Conservation (phyloP, 805 yeast species). For the Kodamaea nitidulidarum region DNA sequence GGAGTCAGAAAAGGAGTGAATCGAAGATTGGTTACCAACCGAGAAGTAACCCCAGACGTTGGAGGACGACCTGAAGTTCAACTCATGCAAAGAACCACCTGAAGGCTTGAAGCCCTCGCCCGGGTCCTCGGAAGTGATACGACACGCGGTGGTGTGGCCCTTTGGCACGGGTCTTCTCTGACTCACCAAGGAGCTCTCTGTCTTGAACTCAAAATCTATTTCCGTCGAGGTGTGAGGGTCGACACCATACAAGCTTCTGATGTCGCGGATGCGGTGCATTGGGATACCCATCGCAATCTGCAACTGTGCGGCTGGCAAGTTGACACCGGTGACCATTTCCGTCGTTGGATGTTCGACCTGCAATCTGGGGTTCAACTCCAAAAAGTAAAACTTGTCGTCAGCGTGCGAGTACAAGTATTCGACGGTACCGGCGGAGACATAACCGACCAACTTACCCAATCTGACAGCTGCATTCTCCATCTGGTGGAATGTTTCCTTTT, state of each 20-base stretch:
- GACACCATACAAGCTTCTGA: conserved; percentile 88
- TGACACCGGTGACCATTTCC: conserved; percentile 98
- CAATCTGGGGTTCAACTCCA: conserved; percentile 96
- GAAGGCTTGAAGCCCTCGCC: conserved; percentile 99
- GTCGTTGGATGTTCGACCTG: conserved; percentile 99
- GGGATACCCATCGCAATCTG: conserved; percentile 99
- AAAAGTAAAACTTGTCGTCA: conserved; percentile 91
- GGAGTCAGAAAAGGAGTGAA: conserved; percentile 96
- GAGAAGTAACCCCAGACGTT: conserved; percentile 99
- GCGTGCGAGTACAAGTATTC: conserved; percentile 93
- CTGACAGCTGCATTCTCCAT: conserved; percentile 99
- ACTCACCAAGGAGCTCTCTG: conserved; percentile 62
- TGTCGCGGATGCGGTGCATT: conserved; percentile 89
- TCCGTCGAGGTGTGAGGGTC: conserved; percentile 90
- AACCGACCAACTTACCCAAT: conserved; percentile 94
- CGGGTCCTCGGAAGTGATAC: conserved; percentile 98
- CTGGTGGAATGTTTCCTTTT: conserved; percentile 72
- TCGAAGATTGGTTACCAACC: conserved; percentile 92
- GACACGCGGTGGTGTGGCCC: conserved; percentile 98
- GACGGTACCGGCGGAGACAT: conserved; percentile 98
- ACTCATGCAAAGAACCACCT: conserved; percentile 93
- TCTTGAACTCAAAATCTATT: conserved; percentile 84
- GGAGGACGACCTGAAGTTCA: conserved; percentile 93
- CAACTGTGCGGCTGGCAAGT: conserved; percentile 96
- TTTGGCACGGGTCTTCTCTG: conserved; percentile 94